A percentile compares a stretch with the other conserved stretches of the same genome.
Evolutionary conservation across 2,329 filamentous ascomycete genomes (phyloP).

Genomic region (Microascus cirrosus): DNA sequence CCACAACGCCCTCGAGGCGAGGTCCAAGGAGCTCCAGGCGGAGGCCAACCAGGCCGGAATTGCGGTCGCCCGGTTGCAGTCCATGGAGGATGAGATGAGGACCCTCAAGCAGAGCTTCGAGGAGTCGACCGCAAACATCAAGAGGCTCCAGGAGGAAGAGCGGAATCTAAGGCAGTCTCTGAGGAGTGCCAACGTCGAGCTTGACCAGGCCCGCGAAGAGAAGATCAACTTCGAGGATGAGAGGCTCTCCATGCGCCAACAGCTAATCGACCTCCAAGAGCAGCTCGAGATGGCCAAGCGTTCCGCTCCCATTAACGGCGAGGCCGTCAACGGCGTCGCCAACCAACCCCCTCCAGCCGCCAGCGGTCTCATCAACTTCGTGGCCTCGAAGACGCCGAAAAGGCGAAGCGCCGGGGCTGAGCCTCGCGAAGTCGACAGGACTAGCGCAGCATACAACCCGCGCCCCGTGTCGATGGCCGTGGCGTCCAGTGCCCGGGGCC

Average conservation of each 20-base stretch:
- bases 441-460: slow-evolving; percentile 87
- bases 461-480: slow-evolving; percentile 94
- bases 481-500: slow-evolving; percentile 49
- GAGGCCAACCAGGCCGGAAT: slow-evolving; percentile 98
- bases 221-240: slow-evolving; percentile 72
- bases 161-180: slow-evolving; percentile 74
- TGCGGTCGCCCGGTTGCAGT: slow-evolving; percentile 76
- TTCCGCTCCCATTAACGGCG: slow-evolving; percentile 62
- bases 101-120: slow-evolving; percentile 82
- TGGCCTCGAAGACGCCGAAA: slow-evolving; percentile 95
- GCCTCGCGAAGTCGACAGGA: slow-evolving; percentile 74
- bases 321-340: slow-evolving; percentile 24
- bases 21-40: slow-evolving; percentile 86
- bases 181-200: slow-evolving; percentile 64
- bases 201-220: slow-evolving; percentile 67
- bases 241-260: slow-evolving; percentile 74
- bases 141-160: slow-evolving; percentile 91
- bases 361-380: slow-evolving; percentile 86
- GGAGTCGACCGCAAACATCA: slow-evolving; percentile 82
- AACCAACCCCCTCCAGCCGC: slow-evolving; percentile 35
- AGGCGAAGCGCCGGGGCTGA: slow-evolving; percentile 84
- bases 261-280: slow-evolving; percentile 82
- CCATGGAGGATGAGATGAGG: slow-evolving; percentile 92
- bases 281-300: slow-evolving; percentile 82
- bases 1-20: slow-evolving; percentile 78